Percentiles rank a stretch among this genome's conserved stretches.
Conservation (phyloP, 176 grass and related monocot genomes). For the Cymbopogon citratus region DNA sequence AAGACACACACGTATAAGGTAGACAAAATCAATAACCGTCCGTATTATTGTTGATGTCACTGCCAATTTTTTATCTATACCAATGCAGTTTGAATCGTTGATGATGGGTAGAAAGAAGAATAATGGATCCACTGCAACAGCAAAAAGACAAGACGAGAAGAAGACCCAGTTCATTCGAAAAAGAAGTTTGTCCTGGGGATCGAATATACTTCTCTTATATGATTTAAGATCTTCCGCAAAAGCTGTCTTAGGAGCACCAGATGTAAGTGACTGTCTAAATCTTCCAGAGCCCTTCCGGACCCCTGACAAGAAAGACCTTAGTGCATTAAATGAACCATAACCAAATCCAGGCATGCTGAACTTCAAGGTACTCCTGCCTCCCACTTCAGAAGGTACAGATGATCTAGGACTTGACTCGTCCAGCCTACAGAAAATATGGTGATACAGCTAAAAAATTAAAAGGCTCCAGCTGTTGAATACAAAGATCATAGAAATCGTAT, state of each 20-base stretch:
- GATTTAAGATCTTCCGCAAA: slow-evolving; percentile 68
- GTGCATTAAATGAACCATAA: slow-evolving; percentile 31
- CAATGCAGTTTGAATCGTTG: slow-evolving; percentile 46
- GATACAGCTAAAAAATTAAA: not conserved
- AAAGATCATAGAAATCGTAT: not conserved
- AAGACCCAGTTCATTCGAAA: slow-evolving; percentile 71
- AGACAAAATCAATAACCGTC: slow-evolving; percentile 74
- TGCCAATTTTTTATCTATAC: slow-evolving; percentile 59
- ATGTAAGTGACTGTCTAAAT: slow-evolving; percentile 34
- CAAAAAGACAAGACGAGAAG: slow-evolving; percentile 64
- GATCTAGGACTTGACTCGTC: slow-evolving; percentile 74
- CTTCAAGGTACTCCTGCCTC: slow-evolving; percentile 20
- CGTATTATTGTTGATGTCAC: slow-evolving; percentile 61
- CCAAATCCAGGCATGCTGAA: slow-evolving; percentile 39
- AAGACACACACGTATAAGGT: slow-evolving; percentile 59
- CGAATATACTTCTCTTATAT: slow-evolving; percentile 59
- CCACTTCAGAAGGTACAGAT: slow-evolving; percentile 55
- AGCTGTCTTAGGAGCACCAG: slow-evolving; percentile 53
- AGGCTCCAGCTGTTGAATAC: not conserved
- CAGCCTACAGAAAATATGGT: slow-evolving; percentile 47
- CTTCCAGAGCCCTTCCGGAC: slow-evolving; percentile 40
- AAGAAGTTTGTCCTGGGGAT: slow-evolving; percentile 76
- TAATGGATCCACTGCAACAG: slow-evolving; percentile 78
- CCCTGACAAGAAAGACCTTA: slow-evolving; percentile 42
- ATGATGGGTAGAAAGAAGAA: slow-evolving; percentile 80